Evolutionary conservation across 176 grass and related monocot genomes (phyloP), one percentile per base, ranked within the genome.

Genomic region (Rhynchospora tenuis): DNA sequence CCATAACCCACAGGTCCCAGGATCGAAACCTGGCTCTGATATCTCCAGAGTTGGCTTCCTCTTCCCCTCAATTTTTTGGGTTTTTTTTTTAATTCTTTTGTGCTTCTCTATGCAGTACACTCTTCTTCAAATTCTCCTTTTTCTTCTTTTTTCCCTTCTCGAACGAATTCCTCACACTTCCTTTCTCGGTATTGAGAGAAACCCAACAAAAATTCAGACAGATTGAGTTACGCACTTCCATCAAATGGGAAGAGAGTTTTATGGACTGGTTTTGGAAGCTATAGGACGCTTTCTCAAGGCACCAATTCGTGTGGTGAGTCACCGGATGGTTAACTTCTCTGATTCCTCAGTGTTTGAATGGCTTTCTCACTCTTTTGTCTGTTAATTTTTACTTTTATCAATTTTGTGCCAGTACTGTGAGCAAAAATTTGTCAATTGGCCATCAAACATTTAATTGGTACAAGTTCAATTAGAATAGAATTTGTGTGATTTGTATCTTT

Each of bases 1-100:
- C 83, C 87, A 89, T 89, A 89, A 89, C 87, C 70, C 84, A 86
- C 80, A 90, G 79, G 71, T 84, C 88, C 52, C 79, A 83, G 88
- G 71, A 83, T 86, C 71, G 71, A 83, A 83, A 86, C 88, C 71
- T 86, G 61, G 88, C 80, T 89, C 76, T 89, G 84, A 84, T 86
- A 86, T 52, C 26, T 54, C 0, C 26, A 56, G 73, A 76, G 48
- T 76, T 76, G 10, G 46, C 22, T 75, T 75, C 20, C 3, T 3
- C 1, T 0, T 5, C 0, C 12, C 3, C 7, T 28, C 1, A 7
- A 6, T 26, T 71, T 17, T 1, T 51, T 51, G 48, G n/a, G n/a
- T n/a, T 12, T 51, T 12, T 51, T 51, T 51, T 8, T 8, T 12
- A 8, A 9, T 50, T 50, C 1, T 51, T 12, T 51, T 12, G 7